Base-by-base conservation (phyloP, 2,329 filamentous ascomycete species). In the Apiospora sp. region DNA sequence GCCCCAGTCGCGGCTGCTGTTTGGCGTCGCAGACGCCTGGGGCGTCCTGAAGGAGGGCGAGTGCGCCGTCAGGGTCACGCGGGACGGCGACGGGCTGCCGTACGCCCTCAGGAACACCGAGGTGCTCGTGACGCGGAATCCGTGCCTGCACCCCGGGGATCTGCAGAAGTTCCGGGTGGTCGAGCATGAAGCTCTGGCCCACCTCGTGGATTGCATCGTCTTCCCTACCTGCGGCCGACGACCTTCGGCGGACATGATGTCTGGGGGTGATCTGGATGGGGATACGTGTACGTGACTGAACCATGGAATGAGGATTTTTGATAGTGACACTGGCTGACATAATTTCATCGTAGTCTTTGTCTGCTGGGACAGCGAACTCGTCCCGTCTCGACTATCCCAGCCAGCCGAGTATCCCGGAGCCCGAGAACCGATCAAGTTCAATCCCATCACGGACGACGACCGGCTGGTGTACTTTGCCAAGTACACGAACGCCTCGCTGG, bases 221-320 rank as follows among this genome's bases (percentile, higher is more conserved):
- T 84, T 84, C 72, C 76, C 83, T 5, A 81, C 80, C 1, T 72
- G 75, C 69, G 83, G 83, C 10, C 79, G 76, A 34, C 74, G 83
- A 58, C 82, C 83, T 8, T 80, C 79, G 10, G 82, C 83, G 6
- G 83, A 85, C 74, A 74, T 84, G 69, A 84, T 84, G 83, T 84
- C 83, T 24, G 83, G 83, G 1, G 83, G 83, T 19, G 83, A 85
- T 76, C 75, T 85, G 3, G 83, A 85, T 70, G 83, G 83, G 6
- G 82, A 85, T 74, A 82, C 76, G 41, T 84, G 82, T 83, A 77
- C 76, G 80, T 41, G 22, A 13, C 3, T n/a, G n/a, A n/a, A n/a
- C n/a, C n/a, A n/a, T 12, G 30, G 30, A 2, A 64, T 16, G 22
- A 19, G 27, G n/a, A 16, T 16, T 27, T 12, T 10, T 1, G 16